These are phyloP conservation scores for Pyracantha coccinea DNA, from an alignment of 331 rosid species.

Conservation along the genomic window DNA sequence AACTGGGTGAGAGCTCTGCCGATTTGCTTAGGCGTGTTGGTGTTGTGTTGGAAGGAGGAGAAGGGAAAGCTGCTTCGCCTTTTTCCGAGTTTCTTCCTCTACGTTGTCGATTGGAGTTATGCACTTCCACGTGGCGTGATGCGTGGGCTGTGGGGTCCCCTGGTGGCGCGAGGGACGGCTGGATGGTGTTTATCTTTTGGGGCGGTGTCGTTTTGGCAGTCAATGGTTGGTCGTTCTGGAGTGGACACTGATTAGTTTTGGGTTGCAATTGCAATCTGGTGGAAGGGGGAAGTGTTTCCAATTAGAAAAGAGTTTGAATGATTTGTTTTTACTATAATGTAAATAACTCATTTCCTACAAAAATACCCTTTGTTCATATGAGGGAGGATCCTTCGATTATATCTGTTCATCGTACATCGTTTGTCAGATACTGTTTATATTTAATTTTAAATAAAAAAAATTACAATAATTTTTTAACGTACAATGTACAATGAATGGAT, in stretches of 20 bases:
- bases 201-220: not conserved
- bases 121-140: not conserved
- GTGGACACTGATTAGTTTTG: not conserved
- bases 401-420: too few species aligned
- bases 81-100: not conserved
- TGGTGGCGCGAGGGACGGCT: not conserved
- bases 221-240: not conserved
- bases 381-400: too few species aligned
- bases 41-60: conserved; percentile 3
- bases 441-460: too few species aligned
- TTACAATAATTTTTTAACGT: too few species aligned
- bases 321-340: too few species aligned
- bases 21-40: conserved; percentile 23
- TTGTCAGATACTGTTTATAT: too few species aligned
- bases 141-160: not conserved
- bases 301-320: too few species aligned
- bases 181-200: not conserved
- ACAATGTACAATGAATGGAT: too few species aligned
- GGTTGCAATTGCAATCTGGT: not conserved
- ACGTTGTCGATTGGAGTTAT: not conserved
- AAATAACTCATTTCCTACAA: too few species aligned
- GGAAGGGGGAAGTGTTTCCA: not conserved
- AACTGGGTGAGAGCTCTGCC: not conserved
- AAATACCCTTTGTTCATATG: too few species aligned
- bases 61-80: conserved; percentile 15